Base-by-base conservation (phyloP, 2,329 filamentous ascomycete genomes). In the Talaromyces islandicus region DNA sequence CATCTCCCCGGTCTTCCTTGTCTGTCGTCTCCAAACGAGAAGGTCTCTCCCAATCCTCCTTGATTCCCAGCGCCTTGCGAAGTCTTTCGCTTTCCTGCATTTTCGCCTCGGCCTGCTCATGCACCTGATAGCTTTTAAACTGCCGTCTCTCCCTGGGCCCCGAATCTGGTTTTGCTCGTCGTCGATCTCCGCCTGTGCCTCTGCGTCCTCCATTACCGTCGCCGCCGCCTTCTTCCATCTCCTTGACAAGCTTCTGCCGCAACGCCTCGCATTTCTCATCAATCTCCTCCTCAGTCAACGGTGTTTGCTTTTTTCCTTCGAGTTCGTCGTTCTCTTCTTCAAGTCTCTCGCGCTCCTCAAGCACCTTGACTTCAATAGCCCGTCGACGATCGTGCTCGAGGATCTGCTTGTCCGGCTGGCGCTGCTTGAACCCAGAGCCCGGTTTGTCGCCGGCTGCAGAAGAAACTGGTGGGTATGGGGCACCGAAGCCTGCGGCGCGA, bases 21-120 rank as follows among this genome's bases (percentile, higher is more conserved):
- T 65, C 62, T 58, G 62, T 60, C 25, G 67, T 66, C 51, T 61
- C 65, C 56, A 63, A 48, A 43, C 56, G 12, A 41, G 32, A 19
- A 14, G 57, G 51, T 21, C 85, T 87, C 77, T 85, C 87, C 90
- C 91, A 94, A 73, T 96, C 92, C 71, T 88, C 88, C 70, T 87
- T 87, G 69, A 97, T 96, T 55, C 92, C 92, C 66, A 99, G 80
- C 7, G 94, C 94, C 75, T 83, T 90, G 65, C 93, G 81, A 72
- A 99, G 79, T 68, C 90, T 84, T 77, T 97, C 92, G 75, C 89
- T 96, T 82, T 99, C 94, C 73, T 91, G 89, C 67, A 96, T 93
- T 83, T 99, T 99, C 62, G 93, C 94, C 69, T 94, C 90, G 19
- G 94, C 94, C 73, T 96, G 83, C 77, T 97, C 94, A 78, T 99